phyloP scores from a whole-genome alignment of 23 red algal species.

The Gracilaria gracilis region DNA sequence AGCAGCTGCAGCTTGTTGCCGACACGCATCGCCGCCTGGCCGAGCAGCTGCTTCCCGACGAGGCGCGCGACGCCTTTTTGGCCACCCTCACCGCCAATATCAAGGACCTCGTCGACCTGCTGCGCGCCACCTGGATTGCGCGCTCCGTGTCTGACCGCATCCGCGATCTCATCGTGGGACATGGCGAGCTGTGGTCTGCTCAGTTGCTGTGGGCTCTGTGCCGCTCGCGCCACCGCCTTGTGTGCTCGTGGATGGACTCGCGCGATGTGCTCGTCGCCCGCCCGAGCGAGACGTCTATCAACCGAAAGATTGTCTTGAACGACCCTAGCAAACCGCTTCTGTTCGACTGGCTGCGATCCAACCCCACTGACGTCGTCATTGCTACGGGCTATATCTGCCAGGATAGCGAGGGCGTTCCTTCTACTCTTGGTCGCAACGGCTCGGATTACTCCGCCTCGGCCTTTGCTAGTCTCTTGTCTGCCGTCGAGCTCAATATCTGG shows the following conservation, averaged over 20 bases:
- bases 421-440: constrained; percentile 92
- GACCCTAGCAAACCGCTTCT: constrained; percentile 45
- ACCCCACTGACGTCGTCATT: constrained; percentile 82
- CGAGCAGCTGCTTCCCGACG: constrained; percentile 66
- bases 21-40: constrained; percentile 82
- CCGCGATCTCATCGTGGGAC: constrained; percentile 88
- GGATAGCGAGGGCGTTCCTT: constrained; percentile 81
- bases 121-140: constrained; percentile 93
- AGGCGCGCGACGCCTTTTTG: constrained; percentile 78
- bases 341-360: constrained; percentile 73
- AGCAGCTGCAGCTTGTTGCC: constrained; percentile 79
- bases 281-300: constrained; percentile 40
- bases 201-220: constrained; percentile 91
- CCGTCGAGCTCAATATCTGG: constrained; percentile 80
- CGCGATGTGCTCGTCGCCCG: constrained; percentile 88
- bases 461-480: constrained; percentile 83
- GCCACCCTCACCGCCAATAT: constrained; percentile 77
- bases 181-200: constrained; percentile 96
- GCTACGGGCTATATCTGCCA: constrained; percentile 91
- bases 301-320: constrained; percentile 73
- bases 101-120: constrained; percentile 84
- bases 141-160: constrained; percentile 76
- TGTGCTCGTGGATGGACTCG: constrained; percentile 87
- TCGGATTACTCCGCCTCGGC: constrained; percentile 83
- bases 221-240: constrained; percentile 55